Evolutionary conservation across 805 yeast genomes (phyloP), one percentile per base, ranked within the genome.

Genomic region (Candida easanensis): DNA sequence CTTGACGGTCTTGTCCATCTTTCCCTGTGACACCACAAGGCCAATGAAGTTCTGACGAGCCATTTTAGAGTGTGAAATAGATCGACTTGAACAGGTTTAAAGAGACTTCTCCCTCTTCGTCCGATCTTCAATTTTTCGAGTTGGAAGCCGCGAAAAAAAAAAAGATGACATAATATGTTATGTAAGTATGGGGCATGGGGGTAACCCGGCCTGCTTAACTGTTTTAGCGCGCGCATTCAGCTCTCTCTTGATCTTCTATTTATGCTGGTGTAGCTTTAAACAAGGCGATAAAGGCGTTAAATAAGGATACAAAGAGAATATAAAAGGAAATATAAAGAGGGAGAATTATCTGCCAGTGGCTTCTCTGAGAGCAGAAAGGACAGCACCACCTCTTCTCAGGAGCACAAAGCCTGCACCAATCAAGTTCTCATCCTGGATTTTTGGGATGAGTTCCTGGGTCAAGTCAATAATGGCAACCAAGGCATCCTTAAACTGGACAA

Each of bases 1-100:
- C 69, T 89, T 90, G 50, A 91, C 89, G 45, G 98, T 91, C 70
- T 91, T 93, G 66, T 77, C 76, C 97, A 90, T 93, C 64, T 88
- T 88, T 33, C 98, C 98, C 61, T 90, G 97, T 39, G 97, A 88
- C 25, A 89, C 82, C 54, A 91, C 98, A 65, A 88, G 81, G 36
- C 99, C 99, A 37, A 88, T 69, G 60, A 90, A 88, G 61, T 88
- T 87, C 58, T 88, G 96, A 67, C 89, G 81, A 39, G 95, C 91
- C 96, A 88, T 88, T 13, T 38, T 34, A 18, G 28, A 14, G 14
- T 31, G 20, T 31, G 33, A 16, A 22, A 22, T 22, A 7, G 10
- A 7, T 13, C 7, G 11, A 9, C 31, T 27, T 27, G 16, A 27
- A n/a, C 26, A 11, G 26, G 11, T 23, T n/a, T n/a, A n/a, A n/a